These are phyloP conservation scores for Erythrobasidium hasegawianum DNA, from an alignment of 1,284 basidiomycete genomes.

Conservation along the genomic window DNA sequence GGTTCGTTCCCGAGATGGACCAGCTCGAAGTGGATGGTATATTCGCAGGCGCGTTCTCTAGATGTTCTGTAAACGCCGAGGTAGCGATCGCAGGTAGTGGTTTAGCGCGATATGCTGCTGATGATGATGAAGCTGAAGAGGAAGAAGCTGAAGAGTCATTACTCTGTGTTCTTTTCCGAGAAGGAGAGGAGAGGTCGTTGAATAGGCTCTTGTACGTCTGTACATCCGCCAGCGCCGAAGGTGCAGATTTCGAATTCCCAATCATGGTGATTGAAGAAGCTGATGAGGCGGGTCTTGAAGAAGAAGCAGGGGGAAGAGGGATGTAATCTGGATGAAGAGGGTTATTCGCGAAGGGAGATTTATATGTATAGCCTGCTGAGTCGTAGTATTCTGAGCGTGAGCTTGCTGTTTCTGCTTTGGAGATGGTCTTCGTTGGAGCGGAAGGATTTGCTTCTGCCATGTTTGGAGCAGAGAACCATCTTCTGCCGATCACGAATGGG, in stretches of 20 bases:
- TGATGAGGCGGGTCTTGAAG: not conserved
- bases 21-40: not conserved
- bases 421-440: not conserved
- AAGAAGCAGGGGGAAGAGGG: not conserved
- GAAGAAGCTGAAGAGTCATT: not conserved
- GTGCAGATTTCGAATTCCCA: not conserved
- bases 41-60: not conserved
- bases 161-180: not conserved
- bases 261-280: not conserved
- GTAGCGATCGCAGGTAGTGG: not conserved
- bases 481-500: not conserved
- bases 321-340: conserved; percentile 9
- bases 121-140: not conserved
- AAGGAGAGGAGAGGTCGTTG: not conserved
- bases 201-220: not conserved
- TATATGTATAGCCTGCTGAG: not conserved
- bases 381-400: not conserved
- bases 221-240: not conserved
- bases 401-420: not conserved
- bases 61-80: not conserved
- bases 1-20: not conserved
- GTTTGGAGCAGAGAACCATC: not conserved
- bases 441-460: not conserved
- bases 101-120: not conserved
- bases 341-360: conserved; percentile 5